Base-by-base conservation (phyloP, 192 early-diverging fungal genomes). In the Podila epicladia region DNA sequence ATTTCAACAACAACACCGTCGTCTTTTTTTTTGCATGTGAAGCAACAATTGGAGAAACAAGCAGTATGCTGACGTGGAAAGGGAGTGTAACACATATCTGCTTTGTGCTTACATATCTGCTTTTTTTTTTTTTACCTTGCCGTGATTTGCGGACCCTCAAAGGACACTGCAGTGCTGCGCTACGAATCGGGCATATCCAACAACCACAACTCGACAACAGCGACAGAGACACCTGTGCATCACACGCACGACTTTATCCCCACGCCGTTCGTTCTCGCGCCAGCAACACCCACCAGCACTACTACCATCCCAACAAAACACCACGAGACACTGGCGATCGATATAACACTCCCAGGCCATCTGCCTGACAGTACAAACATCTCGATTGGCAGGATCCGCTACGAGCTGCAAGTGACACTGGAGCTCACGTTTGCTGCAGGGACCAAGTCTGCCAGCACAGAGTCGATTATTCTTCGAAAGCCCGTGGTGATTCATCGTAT, bases 111-210 rank as follows among this genome's bases (percentile, higher is more conserved):
- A 38, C 53, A 38, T 19, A 57, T 67, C 13, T 22, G 26, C 29
- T 24, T 17, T 45, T 45, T 45, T 45, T 45, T 45, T 9, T 41
- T 1, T 28, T 38, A 17, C 12, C n/a, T 13, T 32, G 57, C 20
- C 32, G 19, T 35, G 11, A 15, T 45, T 37, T 45, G 41, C 41
- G 41, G 41, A 45, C 41, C 41, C 41, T 45, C 41, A 55, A 55
- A 80, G 77, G 77, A 80, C 55, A 80, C 77, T 13, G 77, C 71
- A 32, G 55, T 80, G 19, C 38, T 80, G 61, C 70, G 77, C n/a
- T 64, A 80, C 32, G 77, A 80, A 37, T 41, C 53, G 1, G 73
- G 64, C n/a, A 55, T 55, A 24, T 28, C 57, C 41, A 67, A 49
- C 57, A 66, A 67, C 41, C 57, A 49, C 57, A 66, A 62, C 32